These are phyloP conservation scores for Paxillus ammoniavirescens DNA, from an alignment of 768 basidiomycete species.

Conservation along the genomic window DNA sequence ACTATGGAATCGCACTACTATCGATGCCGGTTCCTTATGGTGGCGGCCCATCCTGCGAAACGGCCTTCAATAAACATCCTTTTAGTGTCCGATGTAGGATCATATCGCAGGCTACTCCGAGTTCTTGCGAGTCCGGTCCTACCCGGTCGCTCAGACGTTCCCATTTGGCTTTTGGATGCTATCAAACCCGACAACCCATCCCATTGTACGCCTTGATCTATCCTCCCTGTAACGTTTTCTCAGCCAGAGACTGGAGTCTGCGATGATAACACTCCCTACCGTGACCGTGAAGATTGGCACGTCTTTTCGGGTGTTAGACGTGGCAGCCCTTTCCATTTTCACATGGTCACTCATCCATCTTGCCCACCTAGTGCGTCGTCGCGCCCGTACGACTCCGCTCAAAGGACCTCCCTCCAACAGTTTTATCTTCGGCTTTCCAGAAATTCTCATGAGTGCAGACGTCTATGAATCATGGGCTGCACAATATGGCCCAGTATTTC, in stretches of 20 bases:
- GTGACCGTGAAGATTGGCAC: not conserved
- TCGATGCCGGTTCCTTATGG: too few relatives aligned
- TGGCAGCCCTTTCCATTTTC: slow-evolving; percentile 11
- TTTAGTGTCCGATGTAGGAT: too few relatives aligned
- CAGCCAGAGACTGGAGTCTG: not conserved
- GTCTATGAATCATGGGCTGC: slow-evolving; percentile 44
- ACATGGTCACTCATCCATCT: slow-evolving; percentile 17
- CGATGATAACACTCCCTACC: not conserved
- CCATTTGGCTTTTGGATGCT: too few relatives aligned
- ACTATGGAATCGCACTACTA: too few relatives aligned
- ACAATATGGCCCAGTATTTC: slow-evolving; percentile 44
- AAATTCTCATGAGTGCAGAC: slow-evolving; percentile 17
- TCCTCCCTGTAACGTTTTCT: too few relatives aligned
- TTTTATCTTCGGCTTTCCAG: slow-evolving; percentile 41
- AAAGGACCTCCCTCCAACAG: slow-evolving; percentile 42
- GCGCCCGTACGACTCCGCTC: slow-evolving; percentile 33
- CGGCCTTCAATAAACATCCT: too few relatives aligned
- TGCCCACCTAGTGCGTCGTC: slow-evolving; percentile 4
- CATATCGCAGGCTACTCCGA: too few relatives aligned
- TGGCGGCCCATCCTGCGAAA: too few relatives aligned
- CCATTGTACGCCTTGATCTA: too few relatives aligned
- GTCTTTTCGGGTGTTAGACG: slow-evolving; percentile 5
- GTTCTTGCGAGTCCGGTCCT: too few relatives aligned
- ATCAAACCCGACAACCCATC: too few relatives aligned
- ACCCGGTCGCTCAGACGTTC: too few relatives aligned